A percentile compares a stretch with the other conserved stretches of the same genome.
Evolutionary conservation across 2,329 filamentous ascomycete genomes (phyloP).

Genomic region (Sordariomycetes sp.): DNA sequence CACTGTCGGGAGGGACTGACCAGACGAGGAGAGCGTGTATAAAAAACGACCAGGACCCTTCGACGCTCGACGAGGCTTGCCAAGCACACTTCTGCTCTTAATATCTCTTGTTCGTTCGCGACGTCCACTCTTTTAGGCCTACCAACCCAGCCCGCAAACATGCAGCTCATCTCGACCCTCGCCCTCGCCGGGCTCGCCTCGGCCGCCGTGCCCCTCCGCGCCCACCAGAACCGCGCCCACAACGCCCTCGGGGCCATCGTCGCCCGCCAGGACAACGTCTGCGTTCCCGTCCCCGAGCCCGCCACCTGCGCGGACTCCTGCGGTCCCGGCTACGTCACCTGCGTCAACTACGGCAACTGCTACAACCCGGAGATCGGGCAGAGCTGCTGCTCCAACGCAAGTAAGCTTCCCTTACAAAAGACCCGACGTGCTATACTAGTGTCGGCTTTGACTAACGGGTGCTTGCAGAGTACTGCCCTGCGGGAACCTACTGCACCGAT

Average conservation of each 20-base stretch:
- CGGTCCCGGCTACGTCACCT: neutral
- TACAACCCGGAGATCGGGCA: no score
- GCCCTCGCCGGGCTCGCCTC: neutral
- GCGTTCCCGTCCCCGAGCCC: neutral
- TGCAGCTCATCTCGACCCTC: conserved; percentile 1
- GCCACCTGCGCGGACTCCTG: conserved; percentile 5
- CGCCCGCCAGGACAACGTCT: neutral
- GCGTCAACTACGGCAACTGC: no score
- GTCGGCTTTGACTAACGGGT: neutral
- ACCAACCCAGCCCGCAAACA: neutral
- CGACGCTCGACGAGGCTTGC: no score
- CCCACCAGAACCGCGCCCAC: neutral
- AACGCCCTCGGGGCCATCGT: neutral
- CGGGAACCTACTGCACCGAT: conserved; percentile 6
- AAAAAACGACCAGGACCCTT: no score
- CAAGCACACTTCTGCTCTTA: no score
- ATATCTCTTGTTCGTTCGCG: no score
- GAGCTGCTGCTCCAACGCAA: no score
- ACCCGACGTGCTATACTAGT: no score
- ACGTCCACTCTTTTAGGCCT: no score
- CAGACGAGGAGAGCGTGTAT: no score
- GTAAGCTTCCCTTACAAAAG: no score
- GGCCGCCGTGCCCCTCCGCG: neutral
- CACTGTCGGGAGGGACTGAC: no score
- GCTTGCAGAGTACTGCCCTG: conserved; percentile 3